Evolutionary conservation across 176 grass and related monocot genomes (phyloP), one percentile per base, ranked within the genome.

Genomic region (Neostapfia colusana): DNA sequence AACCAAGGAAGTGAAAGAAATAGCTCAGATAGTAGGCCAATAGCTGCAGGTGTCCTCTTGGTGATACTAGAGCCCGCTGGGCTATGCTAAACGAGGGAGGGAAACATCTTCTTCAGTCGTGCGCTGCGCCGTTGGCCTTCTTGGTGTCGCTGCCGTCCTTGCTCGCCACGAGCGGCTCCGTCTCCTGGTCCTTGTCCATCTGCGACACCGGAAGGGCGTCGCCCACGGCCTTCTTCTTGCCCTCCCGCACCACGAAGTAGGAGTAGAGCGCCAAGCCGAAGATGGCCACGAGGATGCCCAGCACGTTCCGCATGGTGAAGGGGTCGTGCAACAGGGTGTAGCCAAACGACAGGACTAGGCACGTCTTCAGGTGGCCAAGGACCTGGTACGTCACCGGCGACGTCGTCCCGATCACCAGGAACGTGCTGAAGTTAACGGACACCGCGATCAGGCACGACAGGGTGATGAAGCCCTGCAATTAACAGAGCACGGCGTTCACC

Each of bases 301-400:
- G 17, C 46, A 97, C 88, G 82, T 97, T 97, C 34, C 90, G 83
- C 54, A n/a, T 49, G 10, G 90, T 97, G 80, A 93, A 97, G 49
- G 93, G 93, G 35, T 93, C 93, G 39, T 86, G 90, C 72, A 97
- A 70, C 64, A 97, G 80, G 6, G 82, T 97, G 82, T 97, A 97
- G 12, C 93, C 93, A 74, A 97, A 90, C 4, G 93, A 93, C 28
- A 97, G 93, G 7, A 97, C 73, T 10, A 97, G 83, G 63, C 93
- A 97, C 73, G 93, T 97, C 84, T 97, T 97, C 12, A 97, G 93
- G 82, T 97, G 93, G 43, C 93, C 93, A 37, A 97, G 85, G 27
- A 97, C 93, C 70, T 97, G 93, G 85, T 97, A 97, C 17, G 93
- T 97, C 50, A 97, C 93, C 31, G 93, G 93, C 7, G 93, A 97